Percentiles rank a stretch among this genome's conserved stretches.
These are phyloP conservation scores for Mucor mucedo DNA, from an alignment of 371 early-diverging fungal species.

Conservation along the genomic window DNA sequence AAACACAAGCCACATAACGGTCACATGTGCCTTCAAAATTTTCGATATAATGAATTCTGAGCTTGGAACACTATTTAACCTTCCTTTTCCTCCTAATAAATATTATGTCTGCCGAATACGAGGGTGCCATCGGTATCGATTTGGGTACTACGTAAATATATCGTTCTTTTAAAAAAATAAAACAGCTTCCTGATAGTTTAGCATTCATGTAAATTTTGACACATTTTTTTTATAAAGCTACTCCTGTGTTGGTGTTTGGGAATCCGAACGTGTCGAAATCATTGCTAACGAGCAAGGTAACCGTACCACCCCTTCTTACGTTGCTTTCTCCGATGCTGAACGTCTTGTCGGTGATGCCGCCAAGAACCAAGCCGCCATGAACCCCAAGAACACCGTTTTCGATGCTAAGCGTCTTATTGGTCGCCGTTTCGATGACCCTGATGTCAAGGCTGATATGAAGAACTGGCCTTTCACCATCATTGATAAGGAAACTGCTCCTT, in stretches of 20 bases:
- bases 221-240: constrained; percentile 61
- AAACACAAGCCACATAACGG: constrained; percentile 1
- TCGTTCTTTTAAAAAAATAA: background rate
- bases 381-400: constrained; percentile 90
- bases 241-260: constrained; percentile 77
- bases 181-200: background rate
- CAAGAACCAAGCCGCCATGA: constrained; percentile 85
- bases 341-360: constrained; percentile 91
- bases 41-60: constrained; percentile 19
- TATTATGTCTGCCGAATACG: constrained; percentile 70
- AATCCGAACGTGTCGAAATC: constrained; percentile 76
- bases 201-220: background rate
- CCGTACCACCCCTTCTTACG: constrained; percentile 92
- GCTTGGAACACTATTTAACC: constrained; percentile 11
- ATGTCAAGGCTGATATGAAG: constrained; percentile 90
- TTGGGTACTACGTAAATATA: constrained; percentile 44
- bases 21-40: constrained; percentile 5
- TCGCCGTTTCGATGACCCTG: constrained; percentile 88
- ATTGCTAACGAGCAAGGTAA: constrained; percentile 92
- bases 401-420: constrained; percentile 97
- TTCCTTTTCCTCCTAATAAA: constrained; percentile 25
- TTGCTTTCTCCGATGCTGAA: constrained; percentile 86
- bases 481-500: constrained; percentile 74
- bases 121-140: constrained; percentile 74
- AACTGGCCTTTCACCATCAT: constrained; percentile 88